A percentile compares a stretch with the other conserved stretches of the same genome.
Conservation (phyloP, 2,329 filamentous ascomycete genomes). For the Fusarium palustre region DNA sequence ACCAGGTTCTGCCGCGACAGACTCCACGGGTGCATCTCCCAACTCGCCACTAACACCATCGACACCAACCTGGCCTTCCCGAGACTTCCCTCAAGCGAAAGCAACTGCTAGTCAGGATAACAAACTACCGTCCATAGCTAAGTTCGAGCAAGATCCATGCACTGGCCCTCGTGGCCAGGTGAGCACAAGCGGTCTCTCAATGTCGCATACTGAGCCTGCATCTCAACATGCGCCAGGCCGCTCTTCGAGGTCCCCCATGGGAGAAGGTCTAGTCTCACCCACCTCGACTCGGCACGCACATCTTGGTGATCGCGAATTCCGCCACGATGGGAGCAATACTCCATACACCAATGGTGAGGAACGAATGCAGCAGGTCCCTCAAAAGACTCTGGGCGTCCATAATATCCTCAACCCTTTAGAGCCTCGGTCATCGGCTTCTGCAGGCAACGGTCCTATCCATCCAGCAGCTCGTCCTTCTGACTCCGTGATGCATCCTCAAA, state of each 20-base stretch:
- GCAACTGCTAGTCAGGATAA: conserved; percentile 40
- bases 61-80: conserved; percentile 50
- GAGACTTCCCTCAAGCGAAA: conserved; percentile 38
- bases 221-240: conserved; percentile 67
- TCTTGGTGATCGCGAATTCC: conserved; percentile 40
- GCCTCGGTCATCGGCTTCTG: conserved; percentile 37
- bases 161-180: conserved; percentile 63
- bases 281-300: conserved; percentile 41
- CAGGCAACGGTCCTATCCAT: conserved; percentile 26
- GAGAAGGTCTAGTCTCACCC: conserved; percentile 49
- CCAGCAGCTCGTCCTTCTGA: conserved; percentile 38
- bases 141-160: conserved; percentile 64
- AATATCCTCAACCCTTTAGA: conserved; percentile 56
- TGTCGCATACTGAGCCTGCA: conserved; percentile 71
- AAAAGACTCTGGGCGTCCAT: conserved; percentile 52
- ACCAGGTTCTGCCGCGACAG: conserved; percentile 49
- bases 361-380: conserved; percentile 43
- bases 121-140: conserved; percentile 37
- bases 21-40: conserved; percentile 51
- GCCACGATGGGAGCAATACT: conserved; percentile 39
- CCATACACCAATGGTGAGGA: conserved; percentile 41
- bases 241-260: conserved; percentile 59
- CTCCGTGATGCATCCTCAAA: conserved; percentile 29
- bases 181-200: conserved; percentile 69
- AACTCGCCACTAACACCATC: conserved; percentile 53